Evolutionary conservation across 805 yeast genomes (phyloP), one percentile per base, ranked within the genome.

Genomic region (Kuraishia capsulata): DNA sequence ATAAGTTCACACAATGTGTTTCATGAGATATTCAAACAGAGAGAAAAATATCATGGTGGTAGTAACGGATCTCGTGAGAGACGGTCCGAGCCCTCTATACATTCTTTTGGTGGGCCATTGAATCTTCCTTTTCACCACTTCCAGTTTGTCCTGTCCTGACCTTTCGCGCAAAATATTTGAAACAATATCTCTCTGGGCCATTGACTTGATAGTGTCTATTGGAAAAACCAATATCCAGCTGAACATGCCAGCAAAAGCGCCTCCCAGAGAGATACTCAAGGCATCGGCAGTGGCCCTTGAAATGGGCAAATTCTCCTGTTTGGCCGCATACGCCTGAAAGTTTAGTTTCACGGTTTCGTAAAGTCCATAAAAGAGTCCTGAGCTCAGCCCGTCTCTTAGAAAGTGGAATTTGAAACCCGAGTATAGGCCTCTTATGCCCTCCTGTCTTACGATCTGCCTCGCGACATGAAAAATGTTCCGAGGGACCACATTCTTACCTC

Each of bases 151-250:
- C 35, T 69, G 49, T 28, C 81, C 71, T 41, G 70, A 64, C 49
- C 62, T 62, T 31, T 53, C 63, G 39, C 83, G 53, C 29, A 82
- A 61, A n/a, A 82, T 76, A 44, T 79, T 77, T 23, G 80, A 65
- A 20, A 85, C 81, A 4, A 81, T 65, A 48, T 85, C 90, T 41
- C 81, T 73, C 51, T 86, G 96, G 33, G 76, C 69, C 41, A 80
- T 67, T 1, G 89, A 76, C 53, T 87, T 86, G 42, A 81, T 65
- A 0, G 95, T 86, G 55, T 86, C 96, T 9, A 86, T 53, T 3
- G 95, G 94, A 59, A 81, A 87, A 3, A 85, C 78, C 1, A 76
- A 56, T 2, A 76, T 58, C 94, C 95, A 85, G 37, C 87, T 70
- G 14, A 81, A 58, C 14, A 80, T 71, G 3, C 95, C 95, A 3